phyloP scores from a whole-genome alignment of 805 yeast species.

The Spathaspora hagerdaliae region DNA sequence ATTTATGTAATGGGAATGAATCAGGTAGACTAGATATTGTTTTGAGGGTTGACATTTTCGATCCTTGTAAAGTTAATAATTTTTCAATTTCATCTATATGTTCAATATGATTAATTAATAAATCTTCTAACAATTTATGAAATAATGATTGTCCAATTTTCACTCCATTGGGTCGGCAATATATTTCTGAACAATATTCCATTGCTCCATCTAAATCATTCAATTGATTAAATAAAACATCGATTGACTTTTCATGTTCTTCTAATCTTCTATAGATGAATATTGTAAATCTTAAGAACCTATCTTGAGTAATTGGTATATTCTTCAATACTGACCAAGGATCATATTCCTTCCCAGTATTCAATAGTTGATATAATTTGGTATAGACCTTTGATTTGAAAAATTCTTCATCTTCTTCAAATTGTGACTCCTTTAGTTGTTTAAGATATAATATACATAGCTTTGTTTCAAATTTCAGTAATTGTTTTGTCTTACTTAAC shows the following conservation, averaged over 20 bases:
- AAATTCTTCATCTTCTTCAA: conserved; percentile 8
- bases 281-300: conserved; percentile 45
- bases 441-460: conserved; percentile 30
- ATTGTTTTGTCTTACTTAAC: conserved; percentile 10
- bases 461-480: conserved; percentile 30
- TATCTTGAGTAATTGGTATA: conserved; percentile 29
- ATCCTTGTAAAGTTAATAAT: conserved; percentile 42
- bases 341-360: conserved; percentile 27
- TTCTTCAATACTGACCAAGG: conserved; percentile 32
- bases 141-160: conserved; percentile 42
- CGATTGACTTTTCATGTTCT: conserved; percentile 60
- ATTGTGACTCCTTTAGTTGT: conserved; percentile 12
- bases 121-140: conserved; percentile 47
- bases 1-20: conserved; percentile 38
- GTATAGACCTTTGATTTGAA: conserved; percentile 15
- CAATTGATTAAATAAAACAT: conserved; percentile 55
- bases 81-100: conserved; percentile 35
- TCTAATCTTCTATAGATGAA: conserved; percentile 56
- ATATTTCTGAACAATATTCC: conserved; percentile 53
- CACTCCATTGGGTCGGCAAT: conserved; percentile 23
- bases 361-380: conserved; percentile 31
- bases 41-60: conserved; percentile 41
- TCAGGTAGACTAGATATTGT: conserved; percentile 53
- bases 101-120: conserved; percentile 36
- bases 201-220: conserved; percentile 57